A percentile compares a stretch with the other conserved stretches of the same genome.
Conservation (phyloP, 495 filamentous ascomycete genomes). For the Sphaerosporella brunnea region DNA sequence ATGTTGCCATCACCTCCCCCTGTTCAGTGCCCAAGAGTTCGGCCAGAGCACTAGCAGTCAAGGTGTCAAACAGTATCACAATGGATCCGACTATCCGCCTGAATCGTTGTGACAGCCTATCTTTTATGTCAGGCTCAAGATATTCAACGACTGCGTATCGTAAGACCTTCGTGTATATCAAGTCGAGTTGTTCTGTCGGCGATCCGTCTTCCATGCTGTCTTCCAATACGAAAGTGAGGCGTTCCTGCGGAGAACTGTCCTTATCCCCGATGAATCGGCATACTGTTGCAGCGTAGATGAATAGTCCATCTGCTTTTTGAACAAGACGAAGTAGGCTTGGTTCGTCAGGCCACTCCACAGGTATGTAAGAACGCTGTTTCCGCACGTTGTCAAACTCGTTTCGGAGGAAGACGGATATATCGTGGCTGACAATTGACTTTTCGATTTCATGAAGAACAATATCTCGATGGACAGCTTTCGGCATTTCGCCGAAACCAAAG, state of each 20-base stretch:
- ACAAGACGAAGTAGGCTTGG: slow-evolving; percentile 2
- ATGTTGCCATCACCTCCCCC: neutral
- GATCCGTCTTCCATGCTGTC: neutral
- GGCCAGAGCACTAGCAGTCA: neutral
- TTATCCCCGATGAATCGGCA: slow-evolving; percentile 9
- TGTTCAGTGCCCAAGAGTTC: neutral
- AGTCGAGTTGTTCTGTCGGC: slow-evolving; percentile 1
- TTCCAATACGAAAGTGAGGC: neutral
- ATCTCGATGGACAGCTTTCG: neutral
- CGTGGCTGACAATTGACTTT: neutral
- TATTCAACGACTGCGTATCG: neutral
- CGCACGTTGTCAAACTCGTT: neutral
- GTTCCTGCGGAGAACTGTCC: neutral
- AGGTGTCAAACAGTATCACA: slow-evolving; percentile 1
- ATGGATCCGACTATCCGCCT: slow-evolving; percentile 6
- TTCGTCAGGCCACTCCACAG: slow-evolving; percentile 5
- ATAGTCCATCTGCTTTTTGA: slow-evolving; percentile 9
- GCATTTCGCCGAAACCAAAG: neutral
- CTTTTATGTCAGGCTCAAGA: neutral
- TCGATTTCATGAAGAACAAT: too few species aligned
- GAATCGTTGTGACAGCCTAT: neutral
- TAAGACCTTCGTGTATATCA: neutral
- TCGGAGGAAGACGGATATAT: slow-evolving; percentile 1
- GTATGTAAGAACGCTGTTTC: neutral
- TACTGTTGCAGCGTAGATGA: slow-evolving; percentile 15